phyloP scores from a whole-genome alignment of 192 early-diverging fungal species.

The Coemansia sp. region DNA sequence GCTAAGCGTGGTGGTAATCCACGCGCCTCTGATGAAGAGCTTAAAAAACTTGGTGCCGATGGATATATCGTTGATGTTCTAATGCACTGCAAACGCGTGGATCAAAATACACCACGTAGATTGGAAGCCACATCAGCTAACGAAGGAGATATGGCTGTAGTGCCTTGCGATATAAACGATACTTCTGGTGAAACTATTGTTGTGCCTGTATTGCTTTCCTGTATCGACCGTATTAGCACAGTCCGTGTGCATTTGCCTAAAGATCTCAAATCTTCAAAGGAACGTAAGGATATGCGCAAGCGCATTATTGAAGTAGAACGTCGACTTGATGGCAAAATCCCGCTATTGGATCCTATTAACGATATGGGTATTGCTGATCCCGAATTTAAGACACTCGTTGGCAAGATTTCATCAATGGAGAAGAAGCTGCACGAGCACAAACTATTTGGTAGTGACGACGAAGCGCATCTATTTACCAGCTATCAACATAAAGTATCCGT shows the following conservation, averaged over 20 bases:
- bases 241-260: slow-evolving; percentile 74
- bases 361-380: slow-evolving; percentile 87
- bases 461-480: slow-evolving; percentile 58
- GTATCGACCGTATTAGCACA: slow-evolving; percentile 71
- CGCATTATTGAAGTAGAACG: slow-evolving; percentile 69
- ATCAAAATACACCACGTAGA: slow-evolving; percentile 4
- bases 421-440: slow-evolving; percentile 61
- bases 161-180: slow-evolving; percentile 52
- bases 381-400: slow-evolving; percentile 69
- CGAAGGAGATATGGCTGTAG: slow-evolving; percentile 30
- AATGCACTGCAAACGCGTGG: slow-evolving; percentile 64
- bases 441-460: slow-evolving; percentile 56
- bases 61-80: slow-evolving; percentile 83
- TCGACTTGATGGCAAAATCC: slow-evolving; percentile 74
- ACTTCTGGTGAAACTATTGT: slow-evolving; percentile 61
- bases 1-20: slow-evolving; percentile 21
- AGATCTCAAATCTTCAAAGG: slow-evolving; percentile 61
- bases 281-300: slow-evolving; percentile 59
- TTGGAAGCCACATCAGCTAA: slow-evolving; percentile 27
- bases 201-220: slow-evolving; percentile 73
- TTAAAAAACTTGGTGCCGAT: slow-evolving; percentile 47
- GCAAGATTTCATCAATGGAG: slow-evolving; percentile 76
- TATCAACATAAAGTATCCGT: slow-evolving; percentile 70
- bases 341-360: slow-evolving; percentile 83
- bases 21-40: slow-evolving; percentile 26